Base-by-base conservation (phyloP, 345 rosid species). In the Camelina sativa region DNA sequence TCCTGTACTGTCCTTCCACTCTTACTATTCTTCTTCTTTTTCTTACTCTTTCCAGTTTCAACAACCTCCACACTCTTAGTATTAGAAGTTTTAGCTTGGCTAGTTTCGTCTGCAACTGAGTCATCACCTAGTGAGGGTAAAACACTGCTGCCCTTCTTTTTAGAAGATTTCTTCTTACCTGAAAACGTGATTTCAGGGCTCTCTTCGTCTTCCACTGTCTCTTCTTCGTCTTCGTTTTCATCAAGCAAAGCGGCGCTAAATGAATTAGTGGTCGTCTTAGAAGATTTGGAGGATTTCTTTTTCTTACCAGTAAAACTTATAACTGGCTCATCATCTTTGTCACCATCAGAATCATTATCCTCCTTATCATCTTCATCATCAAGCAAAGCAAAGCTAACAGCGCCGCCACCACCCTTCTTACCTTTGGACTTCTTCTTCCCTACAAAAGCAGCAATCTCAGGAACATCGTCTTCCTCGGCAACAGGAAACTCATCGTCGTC, bases 1-100 rank as follows among this genome's bases (percentile, higher is more conserved):
- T 95, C 97, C 60, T 95, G 89, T 50, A 84, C 96, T 65, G 97
- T 89, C 75, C 97, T 92, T 56, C 88, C 96, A 79, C 88, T 86
- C 83, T 90, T 91, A 82, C 85, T 82, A 63, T 85, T 89, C 85
- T 94, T 90, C 83, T 90, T 91, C 62, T 87, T 89, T 60, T 78
- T 78, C 86, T 94, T 94, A 56, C 78, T 84, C 87, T 25, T 3
- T 25, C 28, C 28, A 25, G 28, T 25, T 25, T 25, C 28, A 2
- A 25, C 28, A 25, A 32, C 77, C 67, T 82, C 93, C 61, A 71
- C 92, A 34, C 34, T 78, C 81, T 77, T 86, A 69, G 59, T 62
- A 55, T 61, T 76, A 65, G 82, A 79, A 19, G 77, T 16, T 64
- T 66, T 79, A 74, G 52, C 16, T 51, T 51, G 57, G 63, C 68